Percentiles rank a stretch among this genome's conserved stretches.
phyloP scores from a whole-genome alignment of 2,329 filamentous ascomycete species.

The Fragosphaeria purpurea region DNA sequence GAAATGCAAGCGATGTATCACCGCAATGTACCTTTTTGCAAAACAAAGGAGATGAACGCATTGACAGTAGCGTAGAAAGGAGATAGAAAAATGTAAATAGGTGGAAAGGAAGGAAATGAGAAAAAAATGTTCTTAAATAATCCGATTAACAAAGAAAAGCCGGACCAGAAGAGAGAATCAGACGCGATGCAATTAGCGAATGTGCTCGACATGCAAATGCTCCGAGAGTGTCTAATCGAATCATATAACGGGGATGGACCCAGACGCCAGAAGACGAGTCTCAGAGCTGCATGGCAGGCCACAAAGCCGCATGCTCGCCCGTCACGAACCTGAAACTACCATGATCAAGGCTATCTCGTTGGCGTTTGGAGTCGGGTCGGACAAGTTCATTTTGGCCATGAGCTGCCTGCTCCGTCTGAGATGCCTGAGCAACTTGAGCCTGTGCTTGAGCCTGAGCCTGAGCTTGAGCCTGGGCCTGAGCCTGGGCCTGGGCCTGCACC shows the following conservation, averaged over 20 bases:
- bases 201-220: too few relatives aligned
- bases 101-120: not conserved
- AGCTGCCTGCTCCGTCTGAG: not conserved
- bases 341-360: slow-evolving; percentile 5
- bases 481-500: not conserved
- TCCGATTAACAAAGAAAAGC: not conserved
- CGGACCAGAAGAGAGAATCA: not conserved
- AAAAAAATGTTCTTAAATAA: not conserved
- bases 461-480: not conserved
- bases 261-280: not conserved
- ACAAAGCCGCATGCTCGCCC: slow-evolving; percentile 5
- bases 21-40: too few relatives aligned
- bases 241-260: not conserved
- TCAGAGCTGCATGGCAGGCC: slow-evolving; percentile 7
- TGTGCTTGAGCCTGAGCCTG: not conserved
- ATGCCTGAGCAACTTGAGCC: not conserved
- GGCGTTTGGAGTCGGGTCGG: slow-evolving; percentile 4
- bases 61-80: not conserved
- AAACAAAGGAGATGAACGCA: not conserved
- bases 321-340: slow-evolving; percentile 3
- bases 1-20: too few relatives aligned
- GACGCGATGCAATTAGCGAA: too few relatives aligned
- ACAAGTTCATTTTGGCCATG: not conserved
- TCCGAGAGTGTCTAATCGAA: not conserved
- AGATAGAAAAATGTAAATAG: not conserved